A percentile compares a stretch with the other conserved stretches of the same genome.
Conservation (phyloP, 2,329 filamentous ascomycete genomes). For the Leptographium flavum region DNA sequence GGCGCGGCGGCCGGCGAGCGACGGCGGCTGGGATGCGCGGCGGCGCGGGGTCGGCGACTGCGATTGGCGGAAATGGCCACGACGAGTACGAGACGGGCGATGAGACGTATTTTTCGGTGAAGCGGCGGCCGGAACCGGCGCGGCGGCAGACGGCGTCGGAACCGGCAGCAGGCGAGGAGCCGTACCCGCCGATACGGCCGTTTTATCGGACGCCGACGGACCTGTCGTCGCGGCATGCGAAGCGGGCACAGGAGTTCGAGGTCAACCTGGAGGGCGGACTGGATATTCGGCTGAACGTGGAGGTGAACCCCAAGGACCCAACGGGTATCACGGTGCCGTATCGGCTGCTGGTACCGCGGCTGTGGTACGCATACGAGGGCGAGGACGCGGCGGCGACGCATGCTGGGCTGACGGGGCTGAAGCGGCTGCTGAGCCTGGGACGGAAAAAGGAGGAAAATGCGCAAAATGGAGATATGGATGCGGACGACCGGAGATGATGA, state of each 20-base stretch:
- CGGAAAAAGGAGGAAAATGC: not conserved
- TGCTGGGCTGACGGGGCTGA: constrained; percentile 23
- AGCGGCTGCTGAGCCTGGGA: constrained; percentile 28
- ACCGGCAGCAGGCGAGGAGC: not conserved
- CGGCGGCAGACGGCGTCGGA: constrained; percentile 3
- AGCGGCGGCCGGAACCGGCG: constrained; percentile 14
- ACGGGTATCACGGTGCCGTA: constrained; percentile 81
- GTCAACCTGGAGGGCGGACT: constrained; percentile 73
- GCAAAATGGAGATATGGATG: not conserved
- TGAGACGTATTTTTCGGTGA: constrained; percentile 40
- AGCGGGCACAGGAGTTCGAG: constrained; percentile 36
- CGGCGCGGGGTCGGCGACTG: constrained; percentile 10
- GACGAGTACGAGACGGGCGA: constrained; percentile 41
- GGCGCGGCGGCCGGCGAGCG: not conserved
- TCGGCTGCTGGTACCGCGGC: constrained; percentile 65
- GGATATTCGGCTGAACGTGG: constrained; percentile 78
- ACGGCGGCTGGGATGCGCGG: constrained; percentile 6
- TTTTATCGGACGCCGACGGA: constrained; percentile 61
- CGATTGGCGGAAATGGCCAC: constrained; percentile 20
- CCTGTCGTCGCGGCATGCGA: constrained; percentile 46
- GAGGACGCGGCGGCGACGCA: constrained; percentile 21
- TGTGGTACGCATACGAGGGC: constrained; percentile 44
- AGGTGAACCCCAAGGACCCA: constrained; percentile 74
- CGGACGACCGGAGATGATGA: not conserved
- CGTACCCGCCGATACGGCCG: constrained; percentile 13